Evolutionary conservation across 805 yeast genomes (phyloP), one percentile per base, ranked within the genome.

Genomic region (Saturnispora sekii): DNA sequence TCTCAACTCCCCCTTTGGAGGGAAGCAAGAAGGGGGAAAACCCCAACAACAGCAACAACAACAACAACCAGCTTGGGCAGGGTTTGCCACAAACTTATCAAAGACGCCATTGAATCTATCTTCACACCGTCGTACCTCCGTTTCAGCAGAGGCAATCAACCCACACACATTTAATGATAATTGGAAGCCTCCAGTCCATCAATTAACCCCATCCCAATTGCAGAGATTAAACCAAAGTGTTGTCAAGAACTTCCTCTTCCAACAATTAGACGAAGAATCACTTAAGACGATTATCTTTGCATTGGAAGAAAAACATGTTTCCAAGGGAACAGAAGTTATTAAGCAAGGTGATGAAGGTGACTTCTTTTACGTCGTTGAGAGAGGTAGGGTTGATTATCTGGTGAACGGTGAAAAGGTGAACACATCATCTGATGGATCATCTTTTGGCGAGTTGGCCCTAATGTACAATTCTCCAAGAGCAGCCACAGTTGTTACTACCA

Each of bases 401-500:
- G 89, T 84, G 30, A 77, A 86, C 60, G 83, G 78, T 43, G 61
- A 73, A 37, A 74, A 78, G 56, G 90, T 88, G 33, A 81, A 76
- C 59, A 69, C 83, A 1, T 74, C 85, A n/a, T 82, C 85, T 9
- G 79, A 86, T 34, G 97, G 97, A 6, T 77, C 95, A 4, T 81
- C 90, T 38, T 93, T 93, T 65, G 98, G 98, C 60, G 98, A 93
- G 65, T 74, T 93, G 58, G 98, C 98, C 3, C 73, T 93, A 56
- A 88, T 93, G 96, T 90, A 93, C 69, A 90, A 93, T 63, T 80
- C 96, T 15, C 97, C 97, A 50, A 80, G 98, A 66, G 97, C 97
- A 7, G 97, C 97, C 9, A 87, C 97, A 1, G 97, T 85, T 1
- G 56, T 73, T 26, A 89, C 96, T 9, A 63, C 70, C 18, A 72